These are phyloP conservation scores for Mycena rosella DNA, from an alignment of 768 basidiomycete genomes.

Conservation along the genomic window DNA sequence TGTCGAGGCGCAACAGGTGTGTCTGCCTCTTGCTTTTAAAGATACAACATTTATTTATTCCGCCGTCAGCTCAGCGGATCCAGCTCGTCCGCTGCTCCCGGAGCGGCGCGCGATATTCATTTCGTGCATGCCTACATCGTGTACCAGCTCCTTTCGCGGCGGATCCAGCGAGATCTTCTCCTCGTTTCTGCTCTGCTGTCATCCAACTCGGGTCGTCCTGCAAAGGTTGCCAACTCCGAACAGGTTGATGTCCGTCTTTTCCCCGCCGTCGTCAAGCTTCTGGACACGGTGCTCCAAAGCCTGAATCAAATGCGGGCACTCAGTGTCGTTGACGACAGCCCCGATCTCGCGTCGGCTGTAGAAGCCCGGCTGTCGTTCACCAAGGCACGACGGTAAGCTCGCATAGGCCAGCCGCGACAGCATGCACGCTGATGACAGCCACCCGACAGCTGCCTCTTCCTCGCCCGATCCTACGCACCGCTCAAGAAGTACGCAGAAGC, in stretches of 20 bases:
- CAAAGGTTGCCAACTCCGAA: slow-evolving; percentile 50
- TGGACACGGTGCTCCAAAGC: slow-evolving; percentile 89
- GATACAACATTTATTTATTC: slow-evolving; percentile 25
- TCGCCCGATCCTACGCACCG: slow-evolving; percentile 80
- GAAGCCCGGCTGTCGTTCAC: slow-evolving; percentile 83
- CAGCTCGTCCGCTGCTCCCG: slow-evolving; percentile 50
- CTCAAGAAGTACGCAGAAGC: slow-evolving; percentile 81
- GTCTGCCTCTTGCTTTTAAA: background rate
- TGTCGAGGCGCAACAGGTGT: slow-evolving; percentile 83
- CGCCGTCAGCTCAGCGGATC: slow-evolving; percentile 55
- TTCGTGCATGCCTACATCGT: slow-evolving; percentile 91
- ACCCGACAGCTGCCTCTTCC: slow-evolving; percentile 72
- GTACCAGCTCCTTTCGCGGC: slow-evolving; percentile 87
- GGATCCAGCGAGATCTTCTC: slow-evolving; percentile 90
- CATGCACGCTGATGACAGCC: slow-evolving; percentile 3
- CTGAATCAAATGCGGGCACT: slow-evolving; percentile 86
- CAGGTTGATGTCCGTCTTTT: slow-evolving; percentile 80
- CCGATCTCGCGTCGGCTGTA: slow-evolving; percentile 82
- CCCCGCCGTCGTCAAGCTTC: slow-evolving; percentile 89
- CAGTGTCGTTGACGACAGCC: slow-evolving; percentile 89
- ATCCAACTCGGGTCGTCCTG: slow-evolving; percentile 49
- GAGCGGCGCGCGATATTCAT: slow-evolving; percentile 76
- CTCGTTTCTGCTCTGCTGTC: slow-evolving; percentile 75
- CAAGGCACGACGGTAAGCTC: slow-evolving; percentile 75
- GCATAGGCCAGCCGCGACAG: slow-evolving; percentile 10